Evolutionary conservation across 73 alveolate genomes (phyloP), one percentile per base, ranked within the genome.

Genomic region (Strombidium stylifer): DNA sequence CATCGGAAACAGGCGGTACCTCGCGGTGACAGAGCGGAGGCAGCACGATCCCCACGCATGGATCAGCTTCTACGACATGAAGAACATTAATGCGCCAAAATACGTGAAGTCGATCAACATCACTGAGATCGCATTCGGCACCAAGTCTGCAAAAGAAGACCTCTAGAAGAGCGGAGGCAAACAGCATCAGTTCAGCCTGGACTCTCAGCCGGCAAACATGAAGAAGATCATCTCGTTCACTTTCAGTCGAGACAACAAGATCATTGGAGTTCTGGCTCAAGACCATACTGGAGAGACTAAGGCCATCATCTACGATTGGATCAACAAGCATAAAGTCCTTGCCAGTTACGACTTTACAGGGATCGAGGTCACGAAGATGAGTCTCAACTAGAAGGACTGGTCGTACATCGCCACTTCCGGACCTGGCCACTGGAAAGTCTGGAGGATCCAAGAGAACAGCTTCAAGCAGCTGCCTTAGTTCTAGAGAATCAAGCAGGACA

Each of bases 351-450:
- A 41, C 20, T 11, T 30, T 16, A n/a, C n/a, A n/a, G n/a, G n/a
- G n/a, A n/a, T n/a, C n/a, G n/a, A n/a, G n/a, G 51, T 92, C 31
- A 72, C 92, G 8, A 80, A 79, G 66, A 71, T 92, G 3, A 58
- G 97, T 14, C 80, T 92, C 31, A 71, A 82, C 41, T 96, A 96
- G 4, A 87, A 76, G 35, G 97, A 92, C 59, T 81, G 75, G 46
- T 91, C 84, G 62, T 69, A 79, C 82, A 86, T 92, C 21, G 76
- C 90, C 79, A 85, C 94, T 10, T 64, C 89, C 66, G 98, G 98
- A 14, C 62, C 56, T 21, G 62, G 73, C 30, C 90, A 73, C 41
- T 87, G 85, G 81, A 91, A 91, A 47, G 59, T 81, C 36, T 79
- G 94, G 84, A 75, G 94, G 83, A 87, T 91, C 19, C 72, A 91